Percentiles rank a stretch among this genome's conserved stretches.
Evolutionary conservation across 2,329 filamentous ascomycete species (phyloP).

Genomic region (Verticillium nonalfalfae): DNA sequence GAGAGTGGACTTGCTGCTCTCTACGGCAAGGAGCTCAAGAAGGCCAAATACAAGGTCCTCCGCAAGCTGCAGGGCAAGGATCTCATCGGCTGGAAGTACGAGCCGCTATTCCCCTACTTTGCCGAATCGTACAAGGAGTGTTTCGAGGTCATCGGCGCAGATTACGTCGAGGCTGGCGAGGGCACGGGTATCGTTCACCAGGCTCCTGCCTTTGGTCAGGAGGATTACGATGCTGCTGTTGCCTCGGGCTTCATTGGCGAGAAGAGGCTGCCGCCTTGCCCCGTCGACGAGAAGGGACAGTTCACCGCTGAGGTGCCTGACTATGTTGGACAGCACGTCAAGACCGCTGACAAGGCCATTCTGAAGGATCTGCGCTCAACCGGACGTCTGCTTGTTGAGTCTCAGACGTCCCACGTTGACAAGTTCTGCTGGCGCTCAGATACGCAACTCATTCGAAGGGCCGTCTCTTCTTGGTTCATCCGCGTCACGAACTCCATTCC

Average conservation of each 20-base stretch:
- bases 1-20: constrained; percentile 75
- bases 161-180: constrained; percentile 82
- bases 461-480: constrained; percentile 93
- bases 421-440: constrained; percentile 95
- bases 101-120: constrained; percentile 86
- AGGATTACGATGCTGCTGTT: constrained; percentile 83
- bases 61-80: constrained; percentile 75
- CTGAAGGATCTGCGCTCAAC: constrained; percentile 78
- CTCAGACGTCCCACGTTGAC: constrained; percentile 85
- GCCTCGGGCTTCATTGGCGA: constrained; percentile 72
- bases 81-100: constrained; percentile 83
- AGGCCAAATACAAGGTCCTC: constrained; percentile 83
- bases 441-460: constrained; percentile 86
- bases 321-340: constrained; percentile 83
- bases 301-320: constrained; percentile 74
- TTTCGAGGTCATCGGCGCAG: constrained; percentile 76
- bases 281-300: constrained; percentile 76
- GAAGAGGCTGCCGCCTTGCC: constrained; percentile 75
- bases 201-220: constrained; percentile 88
- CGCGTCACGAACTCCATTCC: constrained; percentile 79
- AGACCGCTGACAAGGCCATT: constrained; percentile 87
- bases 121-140: constrained; percentile 84
- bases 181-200: constrained; percentile 95
- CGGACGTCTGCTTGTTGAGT: constrained; percentile 75
- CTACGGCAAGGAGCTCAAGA: constrained; percentile 85